A percentile compares a stretch with the other conserved stretches of the same genome.
Evolutionary conservation across 108 stramenopile genomes (phyloP).

Genomic region (Nitzschia sp.): DNA sequence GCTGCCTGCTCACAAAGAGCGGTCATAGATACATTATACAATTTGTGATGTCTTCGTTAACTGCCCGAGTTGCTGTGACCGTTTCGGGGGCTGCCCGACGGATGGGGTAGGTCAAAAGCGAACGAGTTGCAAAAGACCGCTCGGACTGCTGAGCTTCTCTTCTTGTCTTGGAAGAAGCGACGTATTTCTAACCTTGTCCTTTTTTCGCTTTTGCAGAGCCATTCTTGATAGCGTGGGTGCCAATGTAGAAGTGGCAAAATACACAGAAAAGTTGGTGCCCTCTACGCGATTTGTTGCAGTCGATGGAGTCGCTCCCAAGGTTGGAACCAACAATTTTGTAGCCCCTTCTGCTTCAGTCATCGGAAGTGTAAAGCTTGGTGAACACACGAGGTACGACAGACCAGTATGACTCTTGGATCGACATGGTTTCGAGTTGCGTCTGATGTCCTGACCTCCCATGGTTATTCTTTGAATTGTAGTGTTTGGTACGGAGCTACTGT

Average conservation of each 20-base stretch:
- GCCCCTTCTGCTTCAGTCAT: constrained; percentile 83
- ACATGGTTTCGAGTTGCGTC: too few species aligned
- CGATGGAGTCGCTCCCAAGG: constrained; percentile 72
- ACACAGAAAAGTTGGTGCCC: constrained; percentile 81
- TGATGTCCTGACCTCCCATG: background rate
- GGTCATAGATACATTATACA: background rate
- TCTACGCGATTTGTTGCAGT: constrained; percentile 88
- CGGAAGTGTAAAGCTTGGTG: constrained; percentile 78
- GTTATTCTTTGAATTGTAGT: constrained; percentile 25
- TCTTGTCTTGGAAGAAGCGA: too few species aligned
- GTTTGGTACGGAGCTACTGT: constrained; percentile 90
- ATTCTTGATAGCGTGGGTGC: constrained; percentile 59
- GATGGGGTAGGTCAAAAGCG: constrained; percentile 51
- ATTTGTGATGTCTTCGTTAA: constrained; percentile 51
- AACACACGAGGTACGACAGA: constrained; percentile 56
- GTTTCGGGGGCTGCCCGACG: constrained; percentile 68
- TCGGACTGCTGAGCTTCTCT: background rate
- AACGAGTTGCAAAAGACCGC: too few species aligned
- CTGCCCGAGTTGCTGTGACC: constrained; percentile 60
- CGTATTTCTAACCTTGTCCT: background rate
- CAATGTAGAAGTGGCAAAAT: constrained; percentile 81
- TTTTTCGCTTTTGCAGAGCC: constrained; percentile 17
- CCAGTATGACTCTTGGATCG: too few species aligned
- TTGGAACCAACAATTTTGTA: constrained; percentile 68
- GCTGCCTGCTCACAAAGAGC: background rate